Evolutionary conservation across 1,139 yeast species (phyloP).

Genomic region (Sugiyamaella japonica): DNA sequence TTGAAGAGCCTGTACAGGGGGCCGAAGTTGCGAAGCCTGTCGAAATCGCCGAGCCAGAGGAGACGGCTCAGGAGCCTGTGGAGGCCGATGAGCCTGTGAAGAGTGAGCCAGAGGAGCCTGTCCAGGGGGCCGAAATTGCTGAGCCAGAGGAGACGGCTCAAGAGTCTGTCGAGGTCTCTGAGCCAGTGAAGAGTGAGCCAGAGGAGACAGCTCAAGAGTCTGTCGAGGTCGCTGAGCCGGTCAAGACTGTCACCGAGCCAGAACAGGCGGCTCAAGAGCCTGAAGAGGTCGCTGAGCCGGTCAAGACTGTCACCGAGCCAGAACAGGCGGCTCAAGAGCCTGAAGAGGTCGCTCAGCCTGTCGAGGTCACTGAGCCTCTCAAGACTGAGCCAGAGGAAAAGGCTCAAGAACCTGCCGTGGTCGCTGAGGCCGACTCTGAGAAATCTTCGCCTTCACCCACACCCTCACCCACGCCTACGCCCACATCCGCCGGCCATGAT

Average conservation of each 20-base stretch:
- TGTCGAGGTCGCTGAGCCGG: conserved; percentile 5
- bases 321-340: no score
- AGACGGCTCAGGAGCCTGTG: conserved; percentile 15
- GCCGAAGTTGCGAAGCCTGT: neutral
- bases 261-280: conserved; percentile 4
- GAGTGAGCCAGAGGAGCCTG: conserved; percentile 12
- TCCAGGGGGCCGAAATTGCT: conserved; percentile 8
- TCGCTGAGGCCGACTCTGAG: no score
- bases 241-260: conserved; percentile 9
- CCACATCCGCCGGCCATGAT: neutral
- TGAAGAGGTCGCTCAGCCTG: no score
- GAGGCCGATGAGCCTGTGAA: conserved; percentile 10
- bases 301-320: neutral
- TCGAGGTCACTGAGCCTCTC: no score
- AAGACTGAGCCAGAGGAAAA: neutral
- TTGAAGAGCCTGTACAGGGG: neutral
- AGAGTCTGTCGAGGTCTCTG: conserved; percentile 8
- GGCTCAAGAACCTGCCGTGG: conserved; percentile 2
- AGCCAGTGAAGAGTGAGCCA: conserved; percentile 14
- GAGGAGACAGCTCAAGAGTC: conserved; percentile 5
- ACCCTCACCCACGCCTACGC: no score
- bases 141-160: conserved; percentile 17
- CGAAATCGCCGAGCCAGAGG: conserved; percentile 7
- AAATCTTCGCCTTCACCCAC: no score
- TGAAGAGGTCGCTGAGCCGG: neutral